These are phyloP conservation scores for Rhizomucor pusillus DNA, from an alignment of 371 early-diverging fungal species.

Conservation along the genomic window DNA sequence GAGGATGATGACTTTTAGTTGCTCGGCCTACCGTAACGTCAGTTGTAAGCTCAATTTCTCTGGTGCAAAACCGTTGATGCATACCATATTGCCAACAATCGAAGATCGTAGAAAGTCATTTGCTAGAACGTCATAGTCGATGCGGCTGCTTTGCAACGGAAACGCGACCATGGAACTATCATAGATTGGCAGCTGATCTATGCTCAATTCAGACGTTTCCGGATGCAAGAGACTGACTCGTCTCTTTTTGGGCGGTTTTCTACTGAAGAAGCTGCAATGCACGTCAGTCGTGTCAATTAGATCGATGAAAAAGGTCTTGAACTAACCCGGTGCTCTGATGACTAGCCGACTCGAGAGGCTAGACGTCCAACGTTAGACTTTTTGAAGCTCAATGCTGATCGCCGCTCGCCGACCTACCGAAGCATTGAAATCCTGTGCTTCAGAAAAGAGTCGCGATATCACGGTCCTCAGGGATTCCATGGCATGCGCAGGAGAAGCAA, in stretches of 20 bases:
- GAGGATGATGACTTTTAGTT: conserved; percentile 35
- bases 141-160: conserved; percentile 20
- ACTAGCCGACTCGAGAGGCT: background rate
- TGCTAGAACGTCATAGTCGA: conserved; percentile 35
- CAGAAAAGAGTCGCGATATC: conserved; percentile 41
- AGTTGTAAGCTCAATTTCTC: background rate
- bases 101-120: conserved; percentile 37
- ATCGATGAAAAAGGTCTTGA: background rate
- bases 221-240: conserved; percentile 39
- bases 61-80: background rate
- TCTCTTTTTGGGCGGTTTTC: conserved; percentile 37
- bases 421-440: conserved; percentile 28
- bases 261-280: conserved; percentile 24
- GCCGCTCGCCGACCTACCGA: conserved; percentile 14
- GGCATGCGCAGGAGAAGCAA: background rate
- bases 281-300: background rate
- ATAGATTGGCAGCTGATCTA: conserved; percentile 10
- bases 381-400: conserved; percentile 15
- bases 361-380: background rate
- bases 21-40: conserved; percentile 27
- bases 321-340: background rate
- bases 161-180: conserved; percentile 25
- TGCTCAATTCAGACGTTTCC: conserved; percentile 7
- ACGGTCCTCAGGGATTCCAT: conserved; percentile 48
- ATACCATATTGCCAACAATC: conserved; percentile 29